Base-by-base conservation (phyloP, 371 early-diverging fungal genomes). In the Mucor velutinosus region DNA sequence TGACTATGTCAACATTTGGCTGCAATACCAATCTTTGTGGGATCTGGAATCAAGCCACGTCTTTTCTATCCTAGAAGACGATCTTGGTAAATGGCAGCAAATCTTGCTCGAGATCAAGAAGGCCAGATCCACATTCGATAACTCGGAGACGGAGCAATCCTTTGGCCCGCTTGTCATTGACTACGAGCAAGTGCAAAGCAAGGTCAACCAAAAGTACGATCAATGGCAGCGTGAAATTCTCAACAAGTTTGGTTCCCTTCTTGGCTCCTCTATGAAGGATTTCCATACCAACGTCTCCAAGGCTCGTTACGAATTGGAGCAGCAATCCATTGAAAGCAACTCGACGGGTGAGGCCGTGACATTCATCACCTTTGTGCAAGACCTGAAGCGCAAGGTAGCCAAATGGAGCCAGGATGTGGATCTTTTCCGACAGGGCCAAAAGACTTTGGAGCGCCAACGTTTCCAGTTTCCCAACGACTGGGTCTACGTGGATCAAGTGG, bases 11-110 rank as follows among this genome's bases (percentile, higher is more conserved):
- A 86, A 88, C 56, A 92, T 95, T 60, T 99, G 99, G 99, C 85
- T 97, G 10, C 95, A 93, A 73, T 99, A 99, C 79, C 99, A 99
- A 76, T 93, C 95, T 6, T 85, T 99, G 25, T 98, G 99, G 99
- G 99, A 99, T 77, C 84, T 97, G 41, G 97, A 97, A 71, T 85
- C 91, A 0, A 92, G 91, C 70, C 83, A 88, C 39, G 93, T 99
- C 27, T 91, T 90, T 70, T 80, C 85, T 51, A 86, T 87, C 35
- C 87, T 99, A n/a, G 97, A 97, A 37, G 95, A 96, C 29, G 94
- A 98, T 69, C 81, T 99, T 65, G 75, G 79, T 29, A 88, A 89
- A 67, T 99, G 99, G 99, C 95, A 97, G 74, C 90, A 95, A 69
- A 92, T 97, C 58, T 83, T 99, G 64, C 74, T 92, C 4, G 98